Evolutionary conservation across 345 rosid genomes (phyloP), one percentile per base, ranked within the genome.

Genomic region (Toxicodendron radicans): DNA sequence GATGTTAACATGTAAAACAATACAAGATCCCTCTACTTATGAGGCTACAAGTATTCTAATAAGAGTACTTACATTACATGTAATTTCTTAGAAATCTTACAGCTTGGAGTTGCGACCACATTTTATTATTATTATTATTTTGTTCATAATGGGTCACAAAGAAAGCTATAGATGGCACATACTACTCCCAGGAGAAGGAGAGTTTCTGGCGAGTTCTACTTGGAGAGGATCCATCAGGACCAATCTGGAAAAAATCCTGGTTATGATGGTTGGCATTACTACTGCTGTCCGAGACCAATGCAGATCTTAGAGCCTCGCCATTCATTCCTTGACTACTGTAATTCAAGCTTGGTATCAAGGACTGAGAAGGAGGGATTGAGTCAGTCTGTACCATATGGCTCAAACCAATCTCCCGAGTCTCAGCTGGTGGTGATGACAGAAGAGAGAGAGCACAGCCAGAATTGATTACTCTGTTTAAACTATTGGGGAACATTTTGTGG

Each of bases 401-500:
- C 70, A 82, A 64, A 69, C 82, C 84, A 58, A 81, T 75, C 70
- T 79, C 86, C 68, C 74, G 70, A 64, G 82, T 78, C 66, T 75
- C 78, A 45, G 87, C 52, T 8, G 79, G 83, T 5, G 82, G 87
- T 59, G 88, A 82, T 91, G 96, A 91, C 96, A 91, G 96, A 91
- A 91, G 96, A 91, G 93, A 89, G 93, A 82, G 91, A 91, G 91
- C 93, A 86, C 87, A 64, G 67, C 71, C 70, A 32, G 85, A 72
- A 74, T 78, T 33, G 49, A 84, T 41, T n/a, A 61, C 78, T 65
- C 67, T 79, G 72, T 68, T 73, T 72, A 73, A 58, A 20, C 79
- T 81, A 57, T 76, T 64, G 35, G 76, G 72, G 74, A 82, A 83
- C 68, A 81, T 64, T 79, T 82, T 85, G 73, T 66, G 85, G 83